Conservation (phyloP, 257 asterid species). For the Primulina eburnea region DNA sequence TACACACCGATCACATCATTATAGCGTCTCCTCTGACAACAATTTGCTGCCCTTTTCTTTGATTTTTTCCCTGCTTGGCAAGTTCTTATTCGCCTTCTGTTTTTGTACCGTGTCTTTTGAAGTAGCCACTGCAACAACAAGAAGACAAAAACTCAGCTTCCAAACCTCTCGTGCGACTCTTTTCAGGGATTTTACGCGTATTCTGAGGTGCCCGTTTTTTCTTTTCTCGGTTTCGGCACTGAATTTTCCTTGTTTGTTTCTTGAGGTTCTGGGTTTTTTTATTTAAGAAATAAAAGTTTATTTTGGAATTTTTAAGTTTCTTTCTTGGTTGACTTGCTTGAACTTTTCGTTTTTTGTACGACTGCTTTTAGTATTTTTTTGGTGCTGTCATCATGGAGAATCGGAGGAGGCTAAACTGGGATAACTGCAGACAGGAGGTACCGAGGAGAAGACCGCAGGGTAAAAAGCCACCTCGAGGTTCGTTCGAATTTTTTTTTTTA, state of each 20-base stretch:
- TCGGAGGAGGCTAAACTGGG: slow-evolving; percentile 39
- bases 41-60: slow-evolving; percentile 20
- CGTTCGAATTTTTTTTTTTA: slow-evolving; percentile 6
- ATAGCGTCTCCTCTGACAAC: slow-evolving; percentile 25
- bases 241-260: slow-evolving; percentile 8
- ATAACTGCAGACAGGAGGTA: neutral
- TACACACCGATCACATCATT: slow-evolving; percentile 24
- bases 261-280: neutral
- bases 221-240: neutral
- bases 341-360: neutral
- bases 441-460: slow-evolving; percentile 30
- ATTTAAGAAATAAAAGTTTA: neutral
- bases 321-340: neutral
- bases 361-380: neutral
- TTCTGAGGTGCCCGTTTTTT: slow-evolving; percentile 32
- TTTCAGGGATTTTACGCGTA: slow-evolving; percentile 20
- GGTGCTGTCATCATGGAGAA: slow-evolving; percentile 36
- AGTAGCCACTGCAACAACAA: slow-evolving; percentile 20
- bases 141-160: neutral
- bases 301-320: neutral
- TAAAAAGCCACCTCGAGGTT: slow-evolving; percentile 40
- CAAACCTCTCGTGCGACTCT: neutral
- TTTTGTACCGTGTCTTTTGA: slow-evolving; percentile 21
- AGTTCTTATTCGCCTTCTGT: neutral
- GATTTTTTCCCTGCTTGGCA: slow-evolving; percentile 18